Evolutionary conservation across 2,329 filamentous ascomycete species (phyloP).

Genomic region (Dendryphion nanum): DNA sequence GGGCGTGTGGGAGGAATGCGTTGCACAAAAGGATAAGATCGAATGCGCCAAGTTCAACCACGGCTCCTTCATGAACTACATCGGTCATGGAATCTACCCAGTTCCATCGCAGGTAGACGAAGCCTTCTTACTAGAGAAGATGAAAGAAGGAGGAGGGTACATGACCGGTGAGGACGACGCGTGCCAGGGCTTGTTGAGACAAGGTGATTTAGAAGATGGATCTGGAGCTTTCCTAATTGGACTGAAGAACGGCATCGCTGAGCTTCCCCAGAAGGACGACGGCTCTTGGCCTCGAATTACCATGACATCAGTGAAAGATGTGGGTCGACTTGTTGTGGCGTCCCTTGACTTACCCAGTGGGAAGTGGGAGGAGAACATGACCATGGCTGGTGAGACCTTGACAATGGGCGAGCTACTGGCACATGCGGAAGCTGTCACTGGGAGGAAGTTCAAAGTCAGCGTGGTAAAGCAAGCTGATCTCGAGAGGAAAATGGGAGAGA

Average conservation of each 20-base stretch:
- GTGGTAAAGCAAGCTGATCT: constrained; percentile 1
- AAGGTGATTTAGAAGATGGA: constrained; percentile 3
- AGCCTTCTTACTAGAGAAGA: not conserved
- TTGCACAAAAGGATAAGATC: constrained; percentile 3
- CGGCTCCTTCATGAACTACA: constrained; percentile 3
- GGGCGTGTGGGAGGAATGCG: constrained; percentile 1
- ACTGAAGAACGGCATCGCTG: constrained; percentile 2
- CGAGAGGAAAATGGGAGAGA: not conserved
- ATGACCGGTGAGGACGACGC: constrained; percentile 2
- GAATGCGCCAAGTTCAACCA: constrained; percentile 3
- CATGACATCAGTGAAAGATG: constrained; percentile 1
- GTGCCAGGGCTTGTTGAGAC: constrained; percentile 1
- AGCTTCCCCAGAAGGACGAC: constrained; percentile 2
- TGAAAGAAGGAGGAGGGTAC: constrained; percentile 1
- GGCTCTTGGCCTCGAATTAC: constrained; percentile 2
- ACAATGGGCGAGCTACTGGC: constrained; percentile 2
- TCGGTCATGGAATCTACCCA: constrained; percentile 3
- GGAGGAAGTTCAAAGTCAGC: constrained; percentile 2
- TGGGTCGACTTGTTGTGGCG: constrained; percentile 1
- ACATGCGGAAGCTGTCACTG: constrained; percentile 3
- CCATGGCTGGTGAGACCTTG: constrained; percentile 4
- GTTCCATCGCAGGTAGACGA: not conserved
- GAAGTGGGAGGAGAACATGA: constrained; percentile 4
- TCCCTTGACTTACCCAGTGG: constrained; percentile 1
- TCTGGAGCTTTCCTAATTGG: constrained; percentile 3